Percentiles rank a stretch among this genome's conserved stretches.
Conservation (phyloP, 306 rosid species). For the Medicago arabica region DNA sequence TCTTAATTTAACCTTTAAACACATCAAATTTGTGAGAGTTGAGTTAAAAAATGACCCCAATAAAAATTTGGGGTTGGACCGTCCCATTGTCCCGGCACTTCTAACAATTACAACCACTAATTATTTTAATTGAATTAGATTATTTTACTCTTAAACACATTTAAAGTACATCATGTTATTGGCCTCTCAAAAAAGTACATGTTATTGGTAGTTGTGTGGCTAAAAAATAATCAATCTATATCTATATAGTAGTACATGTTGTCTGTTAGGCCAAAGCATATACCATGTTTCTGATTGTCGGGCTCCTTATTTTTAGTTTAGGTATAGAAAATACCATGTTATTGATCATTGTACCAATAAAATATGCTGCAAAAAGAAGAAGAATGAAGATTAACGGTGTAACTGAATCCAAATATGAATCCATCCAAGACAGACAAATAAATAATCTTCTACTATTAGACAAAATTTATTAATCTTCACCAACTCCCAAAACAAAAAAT, state of each 20-base stretch:
- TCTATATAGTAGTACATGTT: not conserved
- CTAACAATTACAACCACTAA: not conserved
- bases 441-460: constrained; percentile 6
- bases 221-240: constrained; percentile 4
- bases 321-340: not conserved
- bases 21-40: too few species aligned
- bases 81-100: too few species aligned
- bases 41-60: too few species aligned
- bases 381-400: not conserved
- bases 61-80: too few species aligned
- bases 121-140: not conserved
- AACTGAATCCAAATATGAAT: constrained; percentile 17
- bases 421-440: constrained; percentile 6
- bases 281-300: constrained; percentile 7
- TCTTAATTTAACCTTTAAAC: too few species aligned
- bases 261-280: constrained; percentile 16
- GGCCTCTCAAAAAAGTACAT: not conserved
- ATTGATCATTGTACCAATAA: constrained; percentile 6
- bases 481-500: constrained; percentile 29
- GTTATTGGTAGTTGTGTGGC: constrained; percentile 11
- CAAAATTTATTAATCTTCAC: constrained; percentile 19
- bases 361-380: not conserved
- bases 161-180: not conserved
- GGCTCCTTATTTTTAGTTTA: constrained; percentile 21
- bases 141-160: not conserved